These are phyloP conservation scores for Trametes sanguinea DNA, from an alignment of 768 basidiomycete species.

Conservation along the genomic window DNA sequence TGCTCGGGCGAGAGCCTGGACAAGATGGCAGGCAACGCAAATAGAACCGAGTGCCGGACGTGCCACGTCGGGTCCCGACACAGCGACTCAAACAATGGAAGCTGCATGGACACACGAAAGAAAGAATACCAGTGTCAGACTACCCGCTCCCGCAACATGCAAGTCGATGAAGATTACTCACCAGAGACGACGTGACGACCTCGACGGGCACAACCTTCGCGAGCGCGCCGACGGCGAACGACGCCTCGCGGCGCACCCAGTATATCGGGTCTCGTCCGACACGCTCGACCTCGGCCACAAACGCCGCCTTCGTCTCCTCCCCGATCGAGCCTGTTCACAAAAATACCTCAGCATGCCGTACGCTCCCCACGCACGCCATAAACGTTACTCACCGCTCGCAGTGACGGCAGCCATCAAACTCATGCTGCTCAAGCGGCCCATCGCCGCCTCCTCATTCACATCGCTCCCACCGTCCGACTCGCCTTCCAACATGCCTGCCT, in stretches of 20 bases:
- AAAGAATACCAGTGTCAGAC: background rate
- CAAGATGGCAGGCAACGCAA: constrained; percentile 81
- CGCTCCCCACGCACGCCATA: constrained; percentile 1
- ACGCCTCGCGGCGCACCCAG: constrained; percentile 84
- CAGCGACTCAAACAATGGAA: constrained; percentile 76
- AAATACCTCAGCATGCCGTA: constrained; percentile 11
- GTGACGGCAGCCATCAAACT: constrained; percentile 87
- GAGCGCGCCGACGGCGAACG: constrained; percentile 84
- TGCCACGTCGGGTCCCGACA: constrained; percentile 72
- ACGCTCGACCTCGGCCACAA: constrained; percentile 74
- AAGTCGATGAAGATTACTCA: constrained; percentile 35
- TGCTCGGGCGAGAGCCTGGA: constrained; percentile 58
- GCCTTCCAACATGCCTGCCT: constrained; percentile 12
- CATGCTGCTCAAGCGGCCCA: constrained; percentile 90
- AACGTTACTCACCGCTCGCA: constrained; percentile 60
- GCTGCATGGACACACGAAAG: constrained; percentile 42
- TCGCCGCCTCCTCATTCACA: constrained; percentile 68
- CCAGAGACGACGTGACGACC: constrained; percentile 63
- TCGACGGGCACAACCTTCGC: constrained; percentile 86
- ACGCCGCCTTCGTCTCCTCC: constrained; percentile 57
- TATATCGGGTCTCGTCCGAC: constrained; percentile 65
- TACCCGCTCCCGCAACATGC: background rate
- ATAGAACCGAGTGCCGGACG: constrained; percentile 85
- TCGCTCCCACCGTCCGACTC: constrained; percentile 44
- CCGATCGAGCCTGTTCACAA: constrained; percentile 50